Percentiles rank a stretch among this genome's conserved stretches.
Conservation (phyloP, 495 filamentous ascomycete genomes). For the Trichocladium uniseriatum region DNA sequence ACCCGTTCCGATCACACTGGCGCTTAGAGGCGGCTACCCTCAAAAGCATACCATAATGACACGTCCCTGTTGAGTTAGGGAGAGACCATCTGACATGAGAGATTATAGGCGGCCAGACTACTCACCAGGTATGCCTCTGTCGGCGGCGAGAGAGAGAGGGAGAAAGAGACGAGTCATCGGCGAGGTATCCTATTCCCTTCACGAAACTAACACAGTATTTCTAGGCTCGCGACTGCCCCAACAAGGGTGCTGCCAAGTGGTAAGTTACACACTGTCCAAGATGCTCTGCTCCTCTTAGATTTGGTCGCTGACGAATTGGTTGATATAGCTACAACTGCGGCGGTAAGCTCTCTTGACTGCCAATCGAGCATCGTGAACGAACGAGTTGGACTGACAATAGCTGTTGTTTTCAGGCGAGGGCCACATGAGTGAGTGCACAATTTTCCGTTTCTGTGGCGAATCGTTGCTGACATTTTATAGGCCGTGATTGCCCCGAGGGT, state of each 20-base stretch:
- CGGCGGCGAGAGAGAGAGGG: slow-evolving; percentile 21
- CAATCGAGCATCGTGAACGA: background rate
- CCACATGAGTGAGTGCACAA: slow-evolving; percentile 65
- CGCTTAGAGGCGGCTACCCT: slow-evolving; percentile 2
- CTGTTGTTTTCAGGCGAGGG: slow-evolving; percentile 51
- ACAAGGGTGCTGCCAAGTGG: slow-evolving; percentile 87
- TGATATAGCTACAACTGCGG: slow-evolving; percentile 39
- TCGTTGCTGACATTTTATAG: slow-evolving; percentile 28
- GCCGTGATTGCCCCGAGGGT: slow-evolving; percentile 84
- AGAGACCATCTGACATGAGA: slow-evolving; percentile 37
- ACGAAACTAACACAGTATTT: slow-evolving; percentile 16
- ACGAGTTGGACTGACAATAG: slow-evolving; percentile 12
- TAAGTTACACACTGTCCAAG: slow-evolving; percentile 30
- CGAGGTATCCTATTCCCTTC: slow-evolving; percentile 10
- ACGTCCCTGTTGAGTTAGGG: slow-evolving; percentile 18
- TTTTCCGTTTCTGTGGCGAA: background rate
- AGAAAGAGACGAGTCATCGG: slow-evolving; percentile 10
- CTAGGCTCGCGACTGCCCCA: slow-evolving; percentile 88
- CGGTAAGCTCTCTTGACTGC: slow-evolving; percentile 39
- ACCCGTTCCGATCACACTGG: background rate
- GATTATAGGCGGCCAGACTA: slow-evolving; percentile 40
- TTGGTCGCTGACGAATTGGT: slow-evolving; percentile 25
- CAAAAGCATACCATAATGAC: slow-evolving; percentile 6
- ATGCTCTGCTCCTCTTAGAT: background rate
- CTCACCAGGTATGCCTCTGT: slow-evolving; percentile 39